A percentile compares a stretch with the other conserved stretches of the same genome.
Conservation (phyloP, 2,329 filamentous ascomycete genomes). For the Fusarium sp. region DNA sequence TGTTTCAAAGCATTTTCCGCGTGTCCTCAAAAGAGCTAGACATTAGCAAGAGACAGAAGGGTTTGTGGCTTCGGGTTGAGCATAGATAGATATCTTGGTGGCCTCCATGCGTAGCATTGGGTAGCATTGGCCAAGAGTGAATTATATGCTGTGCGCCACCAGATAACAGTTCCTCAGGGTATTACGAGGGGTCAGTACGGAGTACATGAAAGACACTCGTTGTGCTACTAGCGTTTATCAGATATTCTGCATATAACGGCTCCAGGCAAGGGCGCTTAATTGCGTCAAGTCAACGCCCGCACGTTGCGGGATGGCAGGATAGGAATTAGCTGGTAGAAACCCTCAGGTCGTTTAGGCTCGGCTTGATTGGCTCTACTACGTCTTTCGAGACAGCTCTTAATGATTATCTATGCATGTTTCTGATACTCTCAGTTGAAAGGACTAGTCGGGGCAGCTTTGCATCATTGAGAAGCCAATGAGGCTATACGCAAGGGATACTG, state of each 20-base stretch:
- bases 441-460: neutral
- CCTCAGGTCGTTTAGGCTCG: neutral
- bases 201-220: constrained; percentile 7
- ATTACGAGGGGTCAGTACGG: constrained; percentile 14
- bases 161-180: constrained; percentile 26
- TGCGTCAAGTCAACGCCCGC: constrained; percentile 29
- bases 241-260: constrained; percentile 6
- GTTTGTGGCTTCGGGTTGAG: neutral
- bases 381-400: constrained; percentile 13
- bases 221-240: constrained; percentile 26
- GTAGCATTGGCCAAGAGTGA: neutral
- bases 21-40: neutral
- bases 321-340: constrained; percentile 2
- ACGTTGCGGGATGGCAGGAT: constrained; percentile 36
- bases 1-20: constrained; percentile 18
- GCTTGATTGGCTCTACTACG: constrained; percentile 21
- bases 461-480: constrained; percentile 14
- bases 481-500: constrained; percentile 30
- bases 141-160: constrained; percentile 23
- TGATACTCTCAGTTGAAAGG: neutral
- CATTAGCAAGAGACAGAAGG: constrained; percentile 13
- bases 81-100: neutral
- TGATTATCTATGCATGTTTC: constrained; percentile 13
- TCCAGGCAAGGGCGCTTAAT: constrained; percentile 28
- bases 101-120: neutral